Conservation (phyloP, 805 yeast genomes). For the Danielia reshetovae region DNA sequence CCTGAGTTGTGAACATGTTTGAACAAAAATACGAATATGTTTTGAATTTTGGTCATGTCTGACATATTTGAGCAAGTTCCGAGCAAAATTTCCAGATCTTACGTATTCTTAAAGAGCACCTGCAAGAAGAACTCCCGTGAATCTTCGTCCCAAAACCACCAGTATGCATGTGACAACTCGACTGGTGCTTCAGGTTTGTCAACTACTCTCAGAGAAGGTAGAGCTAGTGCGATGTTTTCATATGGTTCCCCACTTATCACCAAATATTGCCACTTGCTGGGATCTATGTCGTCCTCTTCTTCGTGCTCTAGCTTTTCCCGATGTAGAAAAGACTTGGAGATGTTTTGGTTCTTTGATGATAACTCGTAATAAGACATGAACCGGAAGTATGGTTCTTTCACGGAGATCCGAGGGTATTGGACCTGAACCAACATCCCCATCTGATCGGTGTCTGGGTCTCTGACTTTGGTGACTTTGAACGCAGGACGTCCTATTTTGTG, state of each 20-base stretch:
- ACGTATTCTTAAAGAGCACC: conserved; percentile 44
- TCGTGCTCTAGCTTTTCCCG: conserved; percentile 15
- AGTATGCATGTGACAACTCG: conserved; percentile 36
- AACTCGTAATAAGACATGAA: conserved; percentile 77
- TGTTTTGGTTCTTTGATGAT: conserved; percentile 36
- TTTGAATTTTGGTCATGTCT: no score
- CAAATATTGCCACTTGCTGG: conserved; percentile 58
- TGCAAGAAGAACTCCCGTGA: conserved; percentile 68
- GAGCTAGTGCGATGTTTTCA: conserved; percentile 70
- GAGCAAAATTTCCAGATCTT: no score
- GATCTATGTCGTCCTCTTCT: conserved; percentile 18
- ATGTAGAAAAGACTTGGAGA: conserved; percentile 22
- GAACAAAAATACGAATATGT: no score
- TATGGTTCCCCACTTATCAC: conserved; percentile 89
- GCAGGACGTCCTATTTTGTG: conserved; percentile 71
- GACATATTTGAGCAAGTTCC: no score
- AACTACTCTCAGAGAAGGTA: conserved; percentile 60
- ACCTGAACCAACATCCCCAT: conserved; percentile 66
- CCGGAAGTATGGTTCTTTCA: conserved; percentile 59
- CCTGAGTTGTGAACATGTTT: no score
- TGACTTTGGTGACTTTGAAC: conserved; percentile 61
- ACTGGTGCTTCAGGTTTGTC: conserved; percentile 26
- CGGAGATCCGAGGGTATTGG: conserved; percentile 49
- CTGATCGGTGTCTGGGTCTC: conserved; percentile 55
- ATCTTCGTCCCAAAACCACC: conserved; percentile 76